phyloP scores from a whole-genome alignment of 371 early-diverging fungal genomes.

The Mortierella sp. region DNA sequence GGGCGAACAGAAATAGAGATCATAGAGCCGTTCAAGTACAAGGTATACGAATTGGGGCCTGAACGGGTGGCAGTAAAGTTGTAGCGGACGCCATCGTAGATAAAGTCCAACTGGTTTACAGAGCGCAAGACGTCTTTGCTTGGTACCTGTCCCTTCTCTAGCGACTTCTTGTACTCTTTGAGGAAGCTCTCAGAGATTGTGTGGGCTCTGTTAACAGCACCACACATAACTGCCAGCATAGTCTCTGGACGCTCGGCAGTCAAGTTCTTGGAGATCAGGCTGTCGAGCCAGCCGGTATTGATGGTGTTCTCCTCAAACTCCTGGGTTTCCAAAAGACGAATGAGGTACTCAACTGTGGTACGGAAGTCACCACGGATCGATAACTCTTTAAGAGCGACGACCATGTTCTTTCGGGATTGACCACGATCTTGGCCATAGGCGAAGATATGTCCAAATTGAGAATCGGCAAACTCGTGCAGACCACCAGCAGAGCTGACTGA shows the following conservation, averaged over 20 bases:
- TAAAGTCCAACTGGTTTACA: constrained; percentile 87
- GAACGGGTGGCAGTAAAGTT: constrained; percentile 86
- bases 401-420: constrained; percentile 95
- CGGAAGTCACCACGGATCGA: constrained; percentile 98
- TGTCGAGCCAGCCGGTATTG: constrained; percentile 98
- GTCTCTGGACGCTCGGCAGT: constrained; percentile 94
- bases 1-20: constrained; percentile 85
- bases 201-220: constrained; percentile 92
- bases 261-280: constrained; percentile 89
- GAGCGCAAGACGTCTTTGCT: constrained; percentile 82
- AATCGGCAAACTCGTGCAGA: constrained; percentile 98
- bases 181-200: constrained; percentile 68
- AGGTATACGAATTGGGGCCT: constrained; percentile 84
- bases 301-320: constrained; percentile 92
- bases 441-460: constrained; percentile 99
- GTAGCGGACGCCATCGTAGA: constrained; percentile 91
- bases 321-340: constrained; percentile 92
- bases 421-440: constrained; percentile 96
- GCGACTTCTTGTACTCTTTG: constrained; percentile 81
- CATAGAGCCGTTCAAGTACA: constrained; percentile 87
- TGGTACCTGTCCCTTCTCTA: constrained; percentile 95
- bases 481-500: constrained; percentile 95
- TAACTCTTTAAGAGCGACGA: constrained; percentile 97
- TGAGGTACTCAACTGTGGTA: constrained; percentile 97
- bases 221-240: constrained; percentile 91